A percentile compares a stretch with the other conserved stretches of the same genome.
These are phyloP conservation scores for Austroboletus olivaceoglutinosus DNA, from an alignment of 1,284 basidiomycete species.

Conservation along the genomic window DNA sequence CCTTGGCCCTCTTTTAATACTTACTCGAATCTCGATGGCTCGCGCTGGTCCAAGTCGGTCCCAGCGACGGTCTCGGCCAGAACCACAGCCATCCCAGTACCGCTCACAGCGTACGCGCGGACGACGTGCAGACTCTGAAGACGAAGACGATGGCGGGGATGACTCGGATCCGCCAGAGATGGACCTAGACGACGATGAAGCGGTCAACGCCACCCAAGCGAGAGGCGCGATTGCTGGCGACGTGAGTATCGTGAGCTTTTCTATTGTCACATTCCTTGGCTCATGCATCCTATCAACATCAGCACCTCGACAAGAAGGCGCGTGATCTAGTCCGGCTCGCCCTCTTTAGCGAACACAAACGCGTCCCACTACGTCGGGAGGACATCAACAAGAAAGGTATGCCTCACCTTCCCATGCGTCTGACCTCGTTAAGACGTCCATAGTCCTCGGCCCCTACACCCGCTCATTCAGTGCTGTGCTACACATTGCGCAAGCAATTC, in stretches of 20 bases:
- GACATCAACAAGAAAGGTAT: slow-evolving; percentile 77
- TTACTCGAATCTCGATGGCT: too few species aligned
- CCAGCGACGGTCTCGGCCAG: slow-evolving; percentile 31
- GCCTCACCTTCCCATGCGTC: background rate
- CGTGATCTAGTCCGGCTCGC: slow-evolving; percentile 69
- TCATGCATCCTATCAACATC: background rate
- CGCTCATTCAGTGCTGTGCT: slow-evolving; percentile 60
- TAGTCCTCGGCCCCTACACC: slow-evolving; percentile 59
- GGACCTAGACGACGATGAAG: slow-evolving; percentile 34
- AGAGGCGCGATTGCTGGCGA: slow-evolving; percentile 15
- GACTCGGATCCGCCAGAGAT: slow-evolving; percentile 19
- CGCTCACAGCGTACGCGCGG: slow-evolving; percentile 26
- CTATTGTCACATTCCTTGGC: background rate
- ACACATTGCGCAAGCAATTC: slow-evolving; percentile 53
- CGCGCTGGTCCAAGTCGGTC: slow-evolving; percentile 32
- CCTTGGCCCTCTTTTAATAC: too few species aligned
- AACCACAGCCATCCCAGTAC: slow-evolving; percentile 34
- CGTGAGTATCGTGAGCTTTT: slow-evolving; percentile 17
- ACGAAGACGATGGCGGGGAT: slow-evolving; percentile 16
- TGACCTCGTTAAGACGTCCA: background rate
- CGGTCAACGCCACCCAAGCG: slow-evolving; percentile 23
- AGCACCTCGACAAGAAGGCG: slow-evolving; percentile 61
- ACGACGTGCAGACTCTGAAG: slow-evolving; percentile 22
- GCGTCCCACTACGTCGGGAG: slow-evolving; percentile 60
- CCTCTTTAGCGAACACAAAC: slow-evolving; percentile 66